Percentiles rank a stretch among this genome's conserved stretches.
Conservation (phyloP, 1,284 basidiomycete species). For the Cutaneotrichosporon cutaneum region DNA sequence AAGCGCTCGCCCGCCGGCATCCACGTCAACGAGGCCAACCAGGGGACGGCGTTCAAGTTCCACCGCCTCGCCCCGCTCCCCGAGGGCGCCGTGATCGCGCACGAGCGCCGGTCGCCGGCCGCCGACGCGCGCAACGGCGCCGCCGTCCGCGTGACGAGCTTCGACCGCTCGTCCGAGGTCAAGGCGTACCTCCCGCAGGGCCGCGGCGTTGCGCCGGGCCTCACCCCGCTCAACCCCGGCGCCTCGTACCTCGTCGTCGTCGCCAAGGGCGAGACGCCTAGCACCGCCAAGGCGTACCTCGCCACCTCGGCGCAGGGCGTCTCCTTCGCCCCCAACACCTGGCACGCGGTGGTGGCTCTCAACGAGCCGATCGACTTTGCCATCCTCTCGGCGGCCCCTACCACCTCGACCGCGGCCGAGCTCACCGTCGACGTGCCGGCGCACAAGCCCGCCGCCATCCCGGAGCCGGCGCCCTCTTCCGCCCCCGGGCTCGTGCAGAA, state of each 20-base stretch:
- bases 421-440: conserved; percentile 36
- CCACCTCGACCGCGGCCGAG: conserved; percentile 11
- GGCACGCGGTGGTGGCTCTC: conserved; percentile 84
- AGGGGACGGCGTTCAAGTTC: conserved; percentile 83
- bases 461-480: conserved; percentile 2
- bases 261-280: conserved; percentile 1
- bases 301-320: conserved; percentile 78
- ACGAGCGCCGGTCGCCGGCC: conserved; percentile 64
- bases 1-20: conserved; percentile 56
- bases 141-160: conserved; percentile 53
- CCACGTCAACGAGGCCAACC: conserved; percentile 71
- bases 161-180: conserved; percentile 56
- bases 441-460: conserved; percentile 19
- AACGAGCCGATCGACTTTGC: conserved; percentile 76
- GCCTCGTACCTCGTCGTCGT: conserved; percentile 58
- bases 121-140: conserved; percentile 55
- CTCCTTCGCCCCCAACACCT: conserved; percentile 73
- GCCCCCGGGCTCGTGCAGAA: neutral
- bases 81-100: conserved; percentile 63
- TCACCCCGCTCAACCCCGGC: conserved; percentile 75
- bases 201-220: conserved; percentile 53
- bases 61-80: conserved; percentile 73
- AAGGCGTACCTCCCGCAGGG: conserved; percentile 85
- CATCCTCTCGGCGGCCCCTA: conserved; percentile 70
- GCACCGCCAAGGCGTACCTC: conserved; percentile 72